These are phyloP conservation scores for Silene vulgaris DNA, from an alignment of 179 eudicot genomes.

Conservation along the genomic window DNA sequence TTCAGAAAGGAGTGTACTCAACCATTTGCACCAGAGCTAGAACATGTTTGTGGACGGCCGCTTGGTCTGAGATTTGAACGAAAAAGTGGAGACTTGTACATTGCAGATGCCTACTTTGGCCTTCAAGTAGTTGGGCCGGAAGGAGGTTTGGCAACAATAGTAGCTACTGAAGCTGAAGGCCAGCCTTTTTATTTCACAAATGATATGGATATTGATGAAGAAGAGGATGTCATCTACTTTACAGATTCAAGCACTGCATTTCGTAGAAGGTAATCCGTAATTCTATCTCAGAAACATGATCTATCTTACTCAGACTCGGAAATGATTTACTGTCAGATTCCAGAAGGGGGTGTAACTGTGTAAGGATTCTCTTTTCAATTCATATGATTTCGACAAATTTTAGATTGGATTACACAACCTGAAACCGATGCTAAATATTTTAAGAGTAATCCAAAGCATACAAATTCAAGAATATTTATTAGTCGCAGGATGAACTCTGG, in stretches of 20 bases:
- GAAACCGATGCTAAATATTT: too few species aligned
- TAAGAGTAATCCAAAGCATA: too few species aligned
- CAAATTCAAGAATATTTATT: too few species aligned
- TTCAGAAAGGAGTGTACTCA: slow-evolving; percentile 49
- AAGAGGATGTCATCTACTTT: slow-evolving; percentile 41
- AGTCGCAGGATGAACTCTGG: too few species aligned
- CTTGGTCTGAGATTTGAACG: slow-evolving; percentile 47
- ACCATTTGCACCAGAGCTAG: slow-evolving; percentile 64
- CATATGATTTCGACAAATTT: too few species aligned
- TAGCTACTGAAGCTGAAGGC: slow-evolving; percentile 33
- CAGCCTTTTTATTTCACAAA: slow-evolving; percentile 39
- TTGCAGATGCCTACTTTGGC: slow-evolving; percentile 53
- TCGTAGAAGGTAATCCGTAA: slow-evolving; percentile 29
- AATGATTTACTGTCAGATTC: neutral
- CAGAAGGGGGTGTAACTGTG: too few species aligned
- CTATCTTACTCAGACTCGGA: neutral
- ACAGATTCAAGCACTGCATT: slow-evolving; percentile 41
- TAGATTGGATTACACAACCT: too few species aligned
- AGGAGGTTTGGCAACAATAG: slow-evolving; percentile 45
- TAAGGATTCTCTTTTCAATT: too few species aligned
- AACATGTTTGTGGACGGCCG: slow-evolving; percentile 55
- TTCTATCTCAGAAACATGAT: neutral
- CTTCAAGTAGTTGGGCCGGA: slow-evolving; percentile 42
- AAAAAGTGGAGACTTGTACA: slow-evolving; percentile 45
- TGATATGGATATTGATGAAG: slow-evolving; percentile 51